phyloP scores from a whole-genome alignment of 805 yeast species.

The Candida ortonii region DNA sequence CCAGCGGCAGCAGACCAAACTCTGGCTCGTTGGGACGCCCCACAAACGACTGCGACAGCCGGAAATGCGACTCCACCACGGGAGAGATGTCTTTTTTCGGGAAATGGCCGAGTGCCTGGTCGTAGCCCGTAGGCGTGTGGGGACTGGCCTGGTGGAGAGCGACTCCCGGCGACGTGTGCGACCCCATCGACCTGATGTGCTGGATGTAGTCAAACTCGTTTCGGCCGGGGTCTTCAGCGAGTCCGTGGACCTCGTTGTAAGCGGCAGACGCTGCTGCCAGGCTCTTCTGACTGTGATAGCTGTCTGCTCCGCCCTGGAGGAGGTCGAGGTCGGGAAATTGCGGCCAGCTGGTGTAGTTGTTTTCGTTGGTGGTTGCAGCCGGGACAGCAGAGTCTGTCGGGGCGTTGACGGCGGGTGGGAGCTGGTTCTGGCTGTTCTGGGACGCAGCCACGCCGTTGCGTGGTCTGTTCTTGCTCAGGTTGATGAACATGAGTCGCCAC shows the following conservation, averaged over 20 bases:
- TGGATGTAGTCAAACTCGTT: conserved; percentile 65
- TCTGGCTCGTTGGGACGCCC: conserved; percentile 5
- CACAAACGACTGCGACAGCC: conserved; percentile 29
- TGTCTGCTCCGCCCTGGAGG: conserved; percentile 8
- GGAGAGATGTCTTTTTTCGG: conserved; percentile 26
- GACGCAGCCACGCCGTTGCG: no score
- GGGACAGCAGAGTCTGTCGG: conserved; percentile 1
- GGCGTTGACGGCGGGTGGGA: background rate
- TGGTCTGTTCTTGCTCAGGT: conserved; percentile 20
- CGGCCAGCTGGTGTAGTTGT: conserved; percentile 32
- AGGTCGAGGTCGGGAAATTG: conserved; percentile 33
- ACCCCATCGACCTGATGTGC: conserved; percentile 55
- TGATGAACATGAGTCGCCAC: conserved; percentile 81
- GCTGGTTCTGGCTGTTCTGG: no score
- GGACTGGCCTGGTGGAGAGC: conserved; percentile 11
- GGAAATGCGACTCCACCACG: conserved; percentile 23
- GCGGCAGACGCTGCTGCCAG: no score
- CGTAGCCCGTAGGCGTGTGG: conserved; percentile 1
- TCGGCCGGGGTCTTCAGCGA: conserved; percentile 40
- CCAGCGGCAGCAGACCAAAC: conserved; percentile 1
- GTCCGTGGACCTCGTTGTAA: background rate
- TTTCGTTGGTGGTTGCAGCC: conserved; percentile 12
- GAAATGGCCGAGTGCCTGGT: conserved; percentile 10
- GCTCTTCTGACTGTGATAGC: conserved; percentile 2
- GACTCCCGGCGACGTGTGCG: conserved; percentile 10